A percentile compares a stretch with the other conserved stretches of the same genome.
These are phyloP conservation scores for Aspergillus egyptiacus DNA, from an alignment of 495 filamentous ascomycete genomes.

Conservation along the genomic window DNA sequence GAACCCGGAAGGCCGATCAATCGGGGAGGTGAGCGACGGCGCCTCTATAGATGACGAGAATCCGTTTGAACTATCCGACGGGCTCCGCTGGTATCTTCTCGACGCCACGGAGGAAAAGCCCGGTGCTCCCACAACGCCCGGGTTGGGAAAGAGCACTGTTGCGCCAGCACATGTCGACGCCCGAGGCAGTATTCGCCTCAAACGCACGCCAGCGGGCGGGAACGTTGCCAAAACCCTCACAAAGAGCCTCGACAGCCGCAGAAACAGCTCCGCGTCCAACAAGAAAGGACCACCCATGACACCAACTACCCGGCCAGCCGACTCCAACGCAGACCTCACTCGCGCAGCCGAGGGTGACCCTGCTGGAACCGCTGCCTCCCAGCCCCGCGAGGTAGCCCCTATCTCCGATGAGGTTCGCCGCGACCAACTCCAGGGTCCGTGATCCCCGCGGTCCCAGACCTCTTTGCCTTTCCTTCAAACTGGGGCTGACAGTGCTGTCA, in stretches of 20 bases:
- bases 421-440: conserved; percentile 42
- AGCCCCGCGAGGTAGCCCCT: conserved; percentile 32
- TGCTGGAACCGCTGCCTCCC: conserved; percentile 19
- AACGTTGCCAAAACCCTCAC: conserved; percentile 71
- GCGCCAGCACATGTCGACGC: conserved; percentile 84
- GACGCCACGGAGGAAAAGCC: conserved; percentile 92
- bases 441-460: conserved; percentile 18
- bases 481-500: conserved; percentile 20
- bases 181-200: conserved; percentile 60
- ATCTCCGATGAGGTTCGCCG: conserved; percentile 48
- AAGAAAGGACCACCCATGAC: conserved; percentile 48
- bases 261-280: conserved; percentile 76
- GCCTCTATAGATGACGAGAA: conserved; percentile 85
- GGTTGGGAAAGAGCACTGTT: conserved; percentile 82
- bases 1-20: conserved; percentile 52
- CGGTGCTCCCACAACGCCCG: conserved; percentile 88
- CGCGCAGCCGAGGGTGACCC: conserved; percentile 30
- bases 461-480: conserved; percentile 7
- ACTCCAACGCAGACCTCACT: conserved; percentile 34
- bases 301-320: conserved; percentile 29
- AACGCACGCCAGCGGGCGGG: conserved; percentile 47
- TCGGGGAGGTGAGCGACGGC: conserved; percentile 49
- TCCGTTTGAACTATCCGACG: conserved; percentile 93
- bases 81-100: conserved; percentile 90
- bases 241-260: conserved; percentile 82